phyloP scores from a whole-genome alignment of 768 basidiomycete species.

The Galerina marginata region DNA sequence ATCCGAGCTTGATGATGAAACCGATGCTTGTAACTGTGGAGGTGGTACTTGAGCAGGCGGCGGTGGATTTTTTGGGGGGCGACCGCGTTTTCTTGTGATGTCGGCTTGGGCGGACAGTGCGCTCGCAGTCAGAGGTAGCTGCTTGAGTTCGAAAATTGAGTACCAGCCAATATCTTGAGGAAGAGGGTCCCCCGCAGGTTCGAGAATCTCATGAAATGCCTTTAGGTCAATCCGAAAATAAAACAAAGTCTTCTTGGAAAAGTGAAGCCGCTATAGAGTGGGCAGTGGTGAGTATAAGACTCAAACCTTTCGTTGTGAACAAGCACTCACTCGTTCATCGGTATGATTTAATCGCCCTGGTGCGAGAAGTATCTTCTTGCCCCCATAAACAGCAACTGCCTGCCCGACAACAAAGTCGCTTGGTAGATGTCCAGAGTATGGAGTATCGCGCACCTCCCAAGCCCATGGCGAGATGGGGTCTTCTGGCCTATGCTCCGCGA shows the following conservation, averaged over 20 bases:
- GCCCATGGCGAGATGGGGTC: constrained; percentile 17
- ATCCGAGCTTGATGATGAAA: not conserved
- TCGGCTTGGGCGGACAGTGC: not conserved
- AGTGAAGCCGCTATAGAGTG: constrained; percentile 6
- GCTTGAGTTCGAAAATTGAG: not conserved
- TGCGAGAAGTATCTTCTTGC: constrained; percentile 30
- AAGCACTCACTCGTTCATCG: not conserved
- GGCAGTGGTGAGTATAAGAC: not conserved
- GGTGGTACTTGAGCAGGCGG: not conserved
- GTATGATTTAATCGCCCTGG: constrained; percentile 20
- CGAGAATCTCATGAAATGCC: constrained; percentile 20
- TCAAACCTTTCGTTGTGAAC: not conserved
- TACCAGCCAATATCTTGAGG: constrained; percentile 27
- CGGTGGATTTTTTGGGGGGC: not conserved
- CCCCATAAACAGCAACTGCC: constrained; percentile 26
- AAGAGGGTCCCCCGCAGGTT: constrained; percentile 21
- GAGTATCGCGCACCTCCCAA: constrained; percentile 24
- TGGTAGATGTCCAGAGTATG: constrained; percentile 20
- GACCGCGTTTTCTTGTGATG: not conserved
- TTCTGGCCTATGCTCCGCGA: constrained; percentile 17
- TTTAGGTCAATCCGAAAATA: constrained; percentile 27
- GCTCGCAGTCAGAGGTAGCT: not conserved
- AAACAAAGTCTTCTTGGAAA: constrained; percentile 16
- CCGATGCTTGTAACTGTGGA: not conserved
- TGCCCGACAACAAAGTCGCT: constrained; percentile 11